Base-by-base conservation (phyloP, 2,329 filamentous ascomycete genomes). In the Amesomyces nigricolor region DNA sequence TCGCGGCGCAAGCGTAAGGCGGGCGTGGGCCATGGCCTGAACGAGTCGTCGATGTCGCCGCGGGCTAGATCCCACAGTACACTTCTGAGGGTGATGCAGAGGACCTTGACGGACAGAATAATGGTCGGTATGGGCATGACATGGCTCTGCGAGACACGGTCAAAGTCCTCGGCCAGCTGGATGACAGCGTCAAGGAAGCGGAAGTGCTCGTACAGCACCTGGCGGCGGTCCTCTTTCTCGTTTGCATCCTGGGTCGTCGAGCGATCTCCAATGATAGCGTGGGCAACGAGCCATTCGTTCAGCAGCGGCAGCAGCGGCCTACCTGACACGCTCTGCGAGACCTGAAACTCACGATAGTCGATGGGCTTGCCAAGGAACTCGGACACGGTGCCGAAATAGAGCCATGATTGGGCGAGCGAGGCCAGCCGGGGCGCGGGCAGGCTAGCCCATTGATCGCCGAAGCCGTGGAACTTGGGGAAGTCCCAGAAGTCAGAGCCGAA, bases 401-500 rank as follows among this genome's bases (percentile, higher is more conserved):
- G 58, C 61, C 61, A 63, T 19, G 58, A 62, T 52, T 63, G 61
- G 11, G 58, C 60, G n/a, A 63, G 56, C 14, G 60, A 59, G 2
- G 61, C 61, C 16, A 63, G 55, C 10, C 57, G 57, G 13, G 49
- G 53, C 2, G 58, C 60, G 19, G 61, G 61, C 13, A 63, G 45
- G n/a, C 58, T 59, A 4, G 60, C 54, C 61, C 61, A 63, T 42
- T 59, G 61, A 40, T 61, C 58, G 46, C 61, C 60, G n/a, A 56
- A 63, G 44, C 61, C 61, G 39, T 63, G 60, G 1, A 52, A 48
- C 29, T 61, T 59, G n/a, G 61, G 60, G 35, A 63, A 63, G 30
- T 62, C 58, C 61, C 61, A 63, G 22, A 62, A 63, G 19, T 63
- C 57, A 38, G 58, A 38, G 43, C 58, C 61, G 16, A 61, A 60